Base-by-base conservation (phyloP, 2,329 filamentous ascomycete genomes). In the Claviceps maximensis region DNA sequence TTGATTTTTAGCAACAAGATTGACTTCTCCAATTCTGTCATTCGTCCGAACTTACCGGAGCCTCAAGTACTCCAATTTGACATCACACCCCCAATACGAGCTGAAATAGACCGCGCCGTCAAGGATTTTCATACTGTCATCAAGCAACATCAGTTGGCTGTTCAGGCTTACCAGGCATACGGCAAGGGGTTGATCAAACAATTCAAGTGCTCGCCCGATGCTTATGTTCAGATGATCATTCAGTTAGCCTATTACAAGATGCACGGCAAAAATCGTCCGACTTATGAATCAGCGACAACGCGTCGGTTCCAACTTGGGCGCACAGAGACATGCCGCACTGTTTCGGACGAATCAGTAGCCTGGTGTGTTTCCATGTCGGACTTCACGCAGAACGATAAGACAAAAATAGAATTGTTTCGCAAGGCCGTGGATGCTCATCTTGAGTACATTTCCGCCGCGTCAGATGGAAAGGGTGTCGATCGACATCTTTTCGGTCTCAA, bases 151-250 rank as follows among this genome's bases (percentile, higher is more conserved):
- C 86, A 98, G 69, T 83, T 98, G 47, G 82, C 87, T 23, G 90
- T 98, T 2, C 91, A 97, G 69, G 87, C 89, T 29, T 98, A 94
- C 76, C 90, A 97, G 71, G 91, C 85, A 62, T 98, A 98, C 69
- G 93, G 93, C 68, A 98, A 98, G 76, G 89, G 89, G 27, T 76
- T 98, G 57, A 97, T 98, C 78, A 98, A 98, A 83, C 94, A 95
- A 72, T 97, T 98, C 83, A 94, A 89, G 74, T 95, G 88, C 80
- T 94, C 87, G 27, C 93, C 93, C 31, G 94, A 98, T 63, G 93
- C 91, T 33, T 98, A 94, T 69, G 89, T 97, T 44, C 93, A 98
- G 73, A 93, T 98, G 89, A 75, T 96, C 68, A 98, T 98, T 68
- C 93, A 98, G 71, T 82, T 97, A 51, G 93, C 93, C 41, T 98